These are phyloP conservation scores for Lagenaria siceraria DNA, from an alignment of 306 rosid genomes.

Conservation along the genomic window DNA sequence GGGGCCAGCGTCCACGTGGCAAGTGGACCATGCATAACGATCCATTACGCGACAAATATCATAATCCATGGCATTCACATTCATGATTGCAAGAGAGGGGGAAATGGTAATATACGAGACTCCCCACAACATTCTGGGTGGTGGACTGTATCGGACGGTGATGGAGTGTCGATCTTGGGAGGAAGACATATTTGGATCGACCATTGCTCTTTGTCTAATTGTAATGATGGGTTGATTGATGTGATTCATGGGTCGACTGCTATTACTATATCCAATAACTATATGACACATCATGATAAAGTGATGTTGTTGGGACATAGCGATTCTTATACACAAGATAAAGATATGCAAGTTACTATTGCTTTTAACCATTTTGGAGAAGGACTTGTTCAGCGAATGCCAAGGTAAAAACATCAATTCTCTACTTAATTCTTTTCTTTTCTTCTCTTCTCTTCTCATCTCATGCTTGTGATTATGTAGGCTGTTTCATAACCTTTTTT, in stretches of 20 bases:
- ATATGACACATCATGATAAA: conserved; percentile 87
- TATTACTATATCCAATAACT: conserved; percentile 67
- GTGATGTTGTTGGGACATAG: conserved; percentile 92
- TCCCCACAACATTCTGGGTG: conserved; percentile 62
- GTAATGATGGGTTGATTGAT: conserved; percentile 75
- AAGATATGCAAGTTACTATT: conserved; percentile 61
- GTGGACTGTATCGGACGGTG: conserved; percentile 74
- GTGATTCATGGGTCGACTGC: conserved; percentile 85
- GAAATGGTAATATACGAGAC: conserved; percentile 46
- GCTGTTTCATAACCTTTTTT: no score
- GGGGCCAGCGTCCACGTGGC: conserved; percentile 88
- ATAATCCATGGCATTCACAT: conserved; percentile 73
- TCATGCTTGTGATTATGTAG: no score
- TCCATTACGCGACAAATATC: conserved; percentile 55
- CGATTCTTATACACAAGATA: conserved; percentile 59
- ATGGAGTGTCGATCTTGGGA: conserved; percentile 55
- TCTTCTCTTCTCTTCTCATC: no score
- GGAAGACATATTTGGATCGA: conserved; percentile 66
- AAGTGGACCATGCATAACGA: conserved; percentile 60
- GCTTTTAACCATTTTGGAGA: conserved; percentile 94
- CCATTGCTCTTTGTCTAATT: conserved; percentile 68
- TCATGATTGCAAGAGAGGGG: conserved; percentile 67
- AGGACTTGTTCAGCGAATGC: conserved; percentile 93
- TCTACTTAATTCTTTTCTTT: no score
- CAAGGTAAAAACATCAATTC: conserved; percentile 34